Conservation (phyloP, 2,329 filamentous ascomycete species). For the Ambrosiella cleistominuta region DNA sequence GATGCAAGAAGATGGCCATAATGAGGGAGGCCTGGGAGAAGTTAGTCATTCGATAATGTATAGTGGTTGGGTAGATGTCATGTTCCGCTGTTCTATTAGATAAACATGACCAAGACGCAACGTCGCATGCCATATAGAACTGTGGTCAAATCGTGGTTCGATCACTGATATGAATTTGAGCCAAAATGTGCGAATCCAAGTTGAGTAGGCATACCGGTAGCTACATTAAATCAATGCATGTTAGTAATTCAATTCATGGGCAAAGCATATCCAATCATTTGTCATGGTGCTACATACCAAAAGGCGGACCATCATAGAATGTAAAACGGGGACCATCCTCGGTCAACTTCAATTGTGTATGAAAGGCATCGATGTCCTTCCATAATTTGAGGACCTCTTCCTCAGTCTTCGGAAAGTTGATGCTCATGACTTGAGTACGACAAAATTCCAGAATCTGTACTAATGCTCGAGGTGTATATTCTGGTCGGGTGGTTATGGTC, state of each 20-base stretch:
- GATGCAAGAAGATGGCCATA: constrained; percentile 56
- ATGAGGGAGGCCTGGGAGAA: constrained; percentile 15
- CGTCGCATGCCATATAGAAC: too few species aligned
- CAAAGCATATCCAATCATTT: background rate
- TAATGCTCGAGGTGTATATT: too few species aligned
- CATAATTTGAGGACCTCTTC: constrained; percentile 15
- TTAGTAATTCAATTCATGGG: background rate
- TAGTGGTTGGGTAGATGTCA: background rate
- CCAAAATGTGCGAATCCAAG: background rate
- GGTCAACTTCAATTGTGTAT: constrained; percentile 36
- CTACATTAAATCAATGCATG: background rate
- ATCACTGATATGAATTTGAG: background rate
- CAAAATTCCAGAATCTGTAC: background rate
- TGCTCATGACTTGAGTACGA: constrained; percentile 12
- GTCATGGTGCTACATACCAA: constrained; percentile 19
- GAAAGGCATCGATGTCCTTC: constrained; percentile 16
- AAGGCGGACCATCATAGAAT: constrained; percentile 81
- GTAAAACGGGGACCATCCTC: constrained; percentile 70
- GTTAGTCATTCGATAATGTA: background rate
- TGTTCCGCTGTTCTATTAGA: too few species aligned
- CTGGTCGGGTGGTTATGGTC: too few species aligned
- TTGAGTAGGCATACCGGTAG: constrained; percentile 11
- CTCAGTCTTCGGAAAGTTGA: constrained; percentile 16
- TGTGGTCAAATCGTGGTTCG: background rate
- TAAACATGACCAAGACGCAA: too few species aligned